phyloP scores from a whole-genome alignment of 805 yeast genomes.

The Metschnikowia dekortorum region DNA sequence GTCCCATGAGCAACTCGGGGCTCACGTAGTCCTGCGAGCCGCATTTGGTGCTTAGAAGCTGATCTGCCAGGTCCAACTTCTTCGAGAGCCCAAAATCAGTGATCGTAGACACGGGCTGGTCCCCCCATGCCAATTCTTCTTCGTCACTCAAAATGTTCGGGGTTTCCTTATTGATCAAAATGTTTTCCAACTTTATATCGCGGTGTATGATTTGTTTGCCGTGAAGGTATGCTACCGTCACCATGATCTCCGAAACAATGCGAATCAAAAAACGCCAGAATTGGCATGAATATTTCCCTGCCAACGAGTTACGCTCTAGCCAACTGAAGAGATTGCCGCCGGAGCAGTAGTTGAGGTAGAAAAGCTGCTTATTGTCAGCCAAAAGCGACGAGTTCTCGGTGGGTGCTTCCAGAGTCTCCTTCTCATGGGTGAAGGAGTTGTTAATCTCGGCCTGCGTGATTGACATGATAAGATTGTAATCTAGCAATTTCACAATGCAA shows the following conservation, averaged over 20 bases:
- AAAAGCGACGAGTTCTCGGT: background rate
- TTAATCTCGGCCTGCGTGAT: conserved; percentile 24
- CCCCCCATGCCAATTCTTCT: conserved; percentile 9
- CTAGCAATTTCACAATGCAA: conserved; percentile 59
- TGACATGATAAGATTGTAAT: conserved; percentile 36
- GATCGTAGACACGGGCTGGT: conserved; percentile 47
- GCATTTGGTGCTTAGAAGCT: conserved; percentile 78
- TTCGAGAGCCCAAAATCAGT: conserved; percentile 91
- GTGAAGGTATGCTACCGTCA: conserved; percentile 71
- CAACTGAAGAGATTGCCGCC: conserved; percentile 86
- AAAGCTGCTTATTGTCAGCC: conserved; percentile 29
- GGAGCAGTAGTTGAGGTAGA: conserved; percentile 69
- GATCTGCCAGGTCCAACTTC: conserved; percentile 53
- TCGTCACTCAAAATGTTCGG: background rate
- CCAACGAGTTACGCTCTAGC: conserved; percentile 27
- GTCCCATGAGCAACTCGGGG: conserved; percentile 88
- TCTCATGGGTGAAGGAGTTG: conserved; percentile 1
- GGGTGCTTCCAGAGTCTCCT: background rate
- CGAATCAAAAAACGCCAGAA: conserved; percentile 54
- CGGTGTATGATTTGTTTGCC: conserved; percentile 70
- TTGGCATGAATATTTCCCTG: background rate
- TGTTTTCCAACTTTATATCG: conserved; percentile 86
- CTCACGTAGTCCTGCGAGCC: conserved; percentile 97
- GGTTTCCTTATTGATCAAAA: conserved; percentile 42
- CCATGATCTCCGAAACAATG: conserved; percentile 64